Conservation (phyloP, 768 basidiomycete species). For the Tulasnella sp. region DNA sequence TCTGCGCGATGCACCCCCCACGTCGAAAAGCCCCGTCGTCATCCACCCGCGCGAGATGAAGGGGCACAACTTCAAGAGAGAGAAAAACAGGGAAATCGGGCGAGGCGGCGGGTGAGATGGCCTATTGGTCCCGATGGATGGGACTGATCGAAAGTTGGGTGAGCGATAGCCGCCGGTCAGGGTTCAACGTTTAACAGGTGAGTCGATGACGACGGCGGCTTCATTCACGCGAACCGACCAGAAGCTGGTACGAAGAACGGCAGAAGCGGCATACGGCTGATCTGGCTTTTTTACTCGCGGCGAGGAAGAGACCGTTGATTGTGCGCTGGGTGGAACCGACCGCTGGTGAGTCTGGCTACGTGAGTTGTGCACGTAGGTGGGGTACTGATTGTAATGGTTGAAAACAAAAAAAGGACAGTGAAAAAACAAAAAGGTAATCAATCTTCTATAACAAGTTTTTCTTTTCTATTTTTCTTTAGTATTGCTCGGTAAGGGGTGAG, state of each 20-base stretch:
- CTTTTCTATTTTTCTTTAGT: not conserved
- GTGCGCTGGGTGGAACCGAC: not conserved
- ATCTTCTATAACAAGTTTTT: not conserved
- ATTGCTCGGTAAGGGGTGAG: not conserved
- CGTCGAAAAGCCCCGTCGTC: not conserved
- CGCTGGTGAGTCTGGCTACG: too few species aligned
- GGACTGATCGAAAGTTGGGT: not conserved
- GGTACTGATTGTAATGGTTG: too few species aligned
- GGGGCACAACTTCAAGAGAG: not conserved
- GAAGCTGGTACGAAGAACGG: too few species aligned
- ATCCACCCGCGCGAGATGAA: not conserved
- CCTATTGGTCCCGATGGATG: not conserved
- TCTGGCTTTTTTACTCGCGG: not conserved
- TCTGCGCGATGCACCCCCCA: not conserved
- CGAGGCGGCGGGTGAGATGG: not conserved
- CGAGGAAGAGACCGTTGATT: not conserved
- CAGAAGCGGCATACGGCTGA: too few species aligned
- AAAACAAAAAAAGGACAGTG: too few species aligned
- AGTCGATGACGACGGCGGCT: not conserved
- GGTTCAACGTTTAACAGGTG: not conserved
- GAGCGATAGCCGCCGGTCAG: not conserved
- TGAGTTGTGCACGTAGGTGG: too few species aligned
- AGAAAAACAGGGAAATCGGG: not conserved
- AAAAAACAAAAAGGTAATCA: not conserved
- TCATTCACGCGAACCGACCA: not conserved